These are phyloP conservation scores for Cephalotrichum gorgonifer DNA, from an alignment of 2,329 filamentous ascomycete genomes.

Conservation along the genomic window DNA sequence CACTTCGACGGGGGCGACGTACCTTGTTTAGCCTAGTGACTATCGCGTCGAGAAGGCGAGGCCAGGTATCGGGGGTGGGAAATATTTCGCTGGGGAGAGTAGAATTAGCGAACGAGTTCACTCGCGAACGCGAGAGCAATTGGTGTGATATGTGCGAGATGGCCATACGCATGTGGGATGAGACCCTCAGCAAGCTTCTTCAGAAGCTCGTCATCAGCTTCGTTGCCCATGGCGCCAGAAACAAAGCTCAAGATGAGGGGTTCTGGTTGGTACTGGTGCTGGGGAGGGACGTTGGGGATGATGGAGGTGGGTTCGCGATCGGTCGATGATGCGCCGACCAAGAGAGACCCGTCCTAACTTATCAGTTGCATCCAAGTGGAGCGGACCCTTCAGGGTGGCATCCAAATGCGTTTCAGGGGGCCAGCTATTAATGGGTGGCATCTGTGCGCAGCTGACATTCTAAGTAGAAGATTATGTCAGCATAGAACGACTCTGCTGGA, in stretches of 20 bases:
- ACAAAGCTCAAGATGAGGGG: background rate
- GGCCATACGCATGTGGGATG: conserved; percentile 3
- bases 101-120: background rate
- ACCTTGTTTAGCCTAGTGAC: conserved; percentile 2
- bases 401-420: no score
- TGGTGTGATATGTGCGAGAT: background rate
- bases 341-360: no score
- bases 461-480: no score
- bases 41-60: background rate
- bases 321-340: no score
- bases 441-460: no score
- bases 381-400: no score
- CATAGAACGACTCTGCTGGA: no score
- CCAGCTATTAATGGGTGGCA: no score
- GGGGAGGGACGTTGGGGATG: background rate
- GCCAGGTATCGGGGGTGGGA: background rate
- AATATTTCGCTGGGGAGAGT: conserved; percentile 3
- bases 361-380: no score
- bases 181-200: conserved; percentile 5
- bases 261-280: background rate
- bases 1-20: background rate
- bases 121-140: background rate
- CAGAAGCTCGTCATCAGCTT: background rate
- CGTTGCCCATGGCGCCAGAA: background rate
- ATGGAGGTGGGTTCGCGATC: background rate